phyloP scores from a whole-genome alignment of 169 alveolate genomes.

The Plasmodium coatneyi region DNA sequence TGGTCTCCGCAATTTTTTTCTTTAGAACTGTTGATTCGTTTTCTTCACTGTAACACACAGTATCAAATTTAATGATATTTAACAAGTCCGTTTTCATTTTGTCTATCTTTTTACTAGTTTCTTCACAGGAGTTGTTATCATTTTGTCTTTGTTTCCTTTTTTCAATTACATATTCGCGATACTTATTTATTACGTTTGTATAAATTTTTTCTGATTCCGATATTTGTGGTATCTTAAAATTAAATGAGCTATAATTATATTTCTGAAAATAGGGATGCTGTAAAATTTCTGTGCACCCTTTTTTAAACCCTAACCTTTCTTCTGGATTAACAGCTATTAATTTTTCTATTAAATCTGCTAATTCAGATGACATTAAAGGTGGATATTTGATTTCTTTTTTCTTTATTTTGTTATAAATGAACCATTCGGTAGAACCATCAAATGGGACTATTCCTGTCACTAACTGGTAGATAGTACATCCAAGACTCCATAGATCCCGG shows the following conservation, averaged over 20 bases:
- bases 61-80: slow-evolving; percentile 35
- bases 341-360: slow-evolving; percentile 81
- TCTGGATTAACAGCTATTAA: slow-evolving; percentile 77
- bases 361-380: slow-evolving; percentile 73
- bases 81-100: slow-evolving; percentile 9
- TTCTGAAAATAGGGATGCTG: slow-evolving; percentile 77
- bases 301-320: slow-evolving; percentile 80
- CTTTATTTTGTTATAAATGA: slow-evolving; percentile 78
- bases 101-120: slow-evolving; percentile 24
- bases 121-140: slow-evolving; percentile 13
- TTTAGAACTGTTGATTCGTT: slow-evolving; percentile 41
- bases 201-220: slow-evolving; percentile 45
- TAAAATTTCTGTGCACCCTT: slow-evolving; percentile 65
- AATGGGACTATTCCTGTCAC: slow-evolving; percentile 87
- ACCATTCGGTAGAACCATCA: slow-evolving; percentile 84
- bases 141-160: slow-evolving; percentile 44
- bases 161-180: slow-evolving; percentile 50
- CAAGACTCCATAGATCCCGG: slow-evolving; percentile 93
- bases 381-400: slow-evolving; percentile 76
- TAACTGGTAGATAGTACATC: slow-evolving; percentile 92
- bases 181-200: slow-evolving; percentile 47
- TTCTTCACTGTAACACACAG: slow-evolving; percentile 7
- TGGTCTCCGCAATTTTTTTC: slow-evolving; percentile 32
- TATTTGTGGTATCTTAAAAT: slow-evolving; percentile 44
- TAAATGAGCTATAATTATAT: slow-evolving; percentile 28